Evolutionary conservation across 2,329 filamentous ascomycete species (phyloP).

Genomic region (Botryotinia calthae): DNA sequence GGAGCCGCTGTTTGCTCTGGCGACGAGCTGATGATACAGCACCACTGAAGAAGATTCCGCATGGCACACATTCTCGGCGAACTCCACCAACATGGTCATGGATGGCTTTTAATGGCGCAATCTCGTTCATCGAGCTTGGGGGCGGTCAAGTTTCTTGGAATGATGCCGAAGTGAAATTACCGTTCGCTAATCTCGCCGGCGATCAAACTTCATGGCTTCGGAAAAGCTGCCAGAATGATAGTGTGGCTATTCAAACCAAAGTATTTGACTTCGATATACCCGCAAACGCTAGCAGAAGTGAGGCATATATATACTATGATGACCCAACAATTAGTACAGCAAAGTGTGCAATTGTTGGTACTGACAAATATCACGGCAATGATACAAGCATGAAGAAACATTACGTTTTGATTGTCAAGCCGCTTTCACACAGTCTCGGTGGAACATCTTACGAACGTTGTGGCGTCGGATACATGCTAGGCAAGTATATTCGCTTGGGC

Average conservation of each 20-base stretch:
- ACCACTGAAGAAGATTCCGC: background rate
- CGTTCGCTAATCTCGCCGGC: background rate
- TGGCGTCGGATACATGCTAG: background rate
- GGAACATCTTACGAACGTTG: background rate
- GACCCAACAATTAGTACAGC: background rate
- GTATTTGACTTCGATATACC: background rate
- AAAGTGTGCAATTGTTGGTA: constrained; percentile 7
- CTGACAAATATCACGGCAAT: background rate
- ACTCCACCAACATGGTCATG: constrained; percentile 14
- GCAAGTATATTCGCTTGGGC: background rate
- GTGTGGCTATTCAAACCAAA: constrained; percentile 2
- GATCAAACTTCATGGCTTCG: constrained; percentile 10
- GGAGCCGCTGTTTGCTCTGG: constrained; percentile 15
- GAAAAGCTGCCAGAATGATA: background rate
- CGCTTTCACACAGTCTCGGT: background rate
- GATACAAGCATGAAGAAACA: background rate
- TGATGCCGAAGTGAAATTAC: background rate
- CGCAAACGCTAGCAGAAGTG: background rate
- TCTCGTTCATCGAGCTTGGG: constrained; percentile 9
- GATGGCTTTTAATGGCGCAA: constrained; percentile 17
- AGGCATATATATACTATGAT: background rate
- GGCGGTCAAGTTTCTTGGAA: constrained; percentile 1
- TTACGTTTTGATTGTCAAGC: constrained; percentile 10
- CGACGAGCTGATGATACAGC: background rate
- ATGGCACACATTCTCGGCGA: background rate